Base-by-base conservation (phyloP, 495 filamentous ascomycete species). In the Lichina pygmaea region DNA sequence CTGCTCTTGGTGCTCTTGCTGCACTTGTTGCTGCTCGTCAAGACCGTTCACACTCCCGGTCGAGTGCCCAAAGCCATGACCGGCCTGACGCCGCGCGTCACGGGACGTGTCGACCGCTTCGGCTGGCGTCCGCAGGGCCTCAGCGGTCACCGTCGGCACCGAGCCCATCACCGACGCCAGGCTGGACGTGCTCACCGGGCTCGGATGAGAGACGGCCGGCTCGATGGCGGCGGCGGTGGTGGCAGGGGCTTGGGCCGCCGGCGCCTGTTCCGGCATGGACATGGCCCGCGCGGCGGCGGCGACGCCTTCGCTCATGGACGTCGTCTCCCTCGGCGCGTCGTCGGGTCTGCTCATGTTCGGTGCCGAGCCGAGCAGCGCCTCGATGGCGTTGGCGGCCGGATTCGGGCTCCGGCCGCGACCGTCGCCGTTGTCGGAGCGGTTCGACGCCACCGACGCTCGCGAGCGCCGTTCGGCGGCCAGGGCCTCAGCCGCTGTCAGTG, bases 401-500 rank as follows among this genome's bases (percentile, higher is more conserved):
- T 59, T 59, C 0, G 53, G 51, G 44, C 53, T 60, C 37, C 48
- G 45, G 32, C 46, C 51, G 41, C 49, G 48, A 39, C 11, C 13
- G 24, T 48, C 37, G 24, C 4, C 24, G 24, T 24, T 24, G 24
- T 24, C 24, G 36, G 42, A 38, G 17, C 42, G 31, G 12, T 38
- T 33, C 6, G 37, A 34, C 31, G 51, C 48, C 31, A 15, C 46
- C 13, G 44, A 50, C 37, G 41, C 33, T 36, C 44, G 41, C 34
- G 33, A 37, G n/a, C 50, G 51, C 42, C 50, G 46, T 33, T 58
- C 52, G 38, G 53, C 54, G 15, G 49, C 44, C 7, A 57, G 13
- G 32, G 53, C 57, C 11, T 50, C 53, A 12, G 55, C 51, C 13
- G 49, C 56, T 6, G 57, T 57, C 11, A 60, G 47, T 6, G 48